A percentile compares a stretch with the other conserved stretches of the same genome.
phyloP scores from a whole-genome alignment of 768 basidiomycete genomes.

The Naganishia friedmannii region DNA sequence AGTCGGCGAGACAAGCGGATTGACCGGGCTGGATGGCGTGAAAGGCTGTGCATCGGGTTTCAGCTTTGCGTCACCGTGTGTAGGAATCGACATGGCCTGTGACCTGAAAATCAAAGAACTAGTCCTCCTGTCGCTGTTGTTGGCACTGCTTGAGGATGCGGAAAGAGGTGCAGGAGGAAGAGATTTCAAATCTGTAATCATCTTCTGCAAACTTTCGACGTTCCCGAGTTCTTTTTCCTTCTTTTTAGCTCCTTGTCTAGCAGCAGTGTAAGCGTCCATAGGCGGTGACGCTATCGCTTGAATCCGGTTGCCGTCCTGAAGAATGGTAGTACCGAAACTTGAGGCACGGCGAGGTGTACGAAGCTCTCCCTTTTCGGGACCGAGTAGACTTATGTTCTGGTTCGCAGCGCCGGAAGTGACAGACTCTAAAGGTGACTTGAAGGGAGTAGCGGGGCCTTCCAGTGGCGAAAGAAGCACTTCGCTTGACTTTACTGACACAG shows the following conservation, averaged over 20 bases:
- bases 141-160: neutral
- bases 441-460: constrained; percentile 1
- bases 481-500: neutral
- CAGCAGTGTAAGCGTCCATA: constrained; percentile 28
- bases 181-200: constrained; percentile 85
- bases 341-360: constrained; percentile 12
- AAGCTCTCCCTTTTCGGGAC: constrained; percentile 4
- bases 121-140: constrained; percentile 28
- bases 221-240: constrained; percentile 29
- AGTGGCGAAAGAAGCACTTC: neutral
- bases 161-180: constrained; percentile 25
- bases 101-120: constrained; percentile 38
- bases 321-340: constrained; percentile 3
- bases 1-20: constrained; percentile 23
- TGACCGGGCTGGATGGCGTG: constrained; percentile 22
- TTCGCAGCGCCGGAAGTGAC: neutral
- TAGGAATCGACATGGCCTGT: constrained; percentile 34
- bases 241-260: constrained; percentile 21
- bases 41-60: constrained; percentile 27
- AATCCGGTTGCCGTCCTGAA: constrained; percentile 20
- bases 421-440: neutral
- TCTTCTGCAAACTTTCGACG: constrained; percentile 65
- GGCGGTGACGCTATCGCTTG: constrained; percentile 32
- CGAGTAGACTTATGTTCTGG: constrained; percentile 4
- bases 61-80: neutral